A percentile compares a stretch with the other conserved stretches of the same genome.
phyloP scores from a whole-genome alignment of 1,284 basidiomycete genomes.

The Cutaneotrichosporon cutaneum region DNA sequence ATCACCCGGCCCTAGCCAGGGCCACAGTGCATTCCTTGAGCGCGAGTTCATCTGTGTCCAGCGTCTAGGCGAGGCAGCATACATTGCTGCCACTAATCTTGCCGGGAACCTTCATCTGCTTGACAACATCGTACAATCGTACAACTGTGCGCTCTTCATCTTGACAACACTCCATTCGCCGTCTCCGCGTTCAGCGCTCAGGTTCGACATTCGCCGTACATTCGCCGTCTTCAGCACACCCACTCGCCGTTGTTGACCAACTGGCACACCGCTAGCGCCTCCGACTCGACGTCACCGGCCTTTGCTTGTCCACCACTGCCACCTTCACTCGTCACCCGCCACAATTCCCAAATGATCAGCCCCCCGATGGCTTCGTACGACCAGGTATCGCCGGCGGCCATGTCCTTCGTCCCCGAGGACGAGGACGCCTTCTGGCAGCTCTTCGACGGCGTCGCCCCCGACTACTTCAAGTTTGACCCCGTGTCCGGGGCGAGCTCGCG shows the following conservation, averaged over 20 bases:
- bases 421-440: conserved; percentile 50
- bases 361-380: conserved; percentile 1
- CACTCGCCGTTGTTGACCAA: not conserved
- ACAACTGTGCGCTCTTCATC: not conserved
- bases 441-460: conserved; percentile 44
- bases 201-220: not conserved
- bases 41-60: not conserved
- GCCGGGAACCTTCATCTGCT: not conserved
- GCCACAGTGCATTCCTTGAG: not conserved
- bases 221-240: not conserved
- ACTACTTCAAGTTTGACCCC: conserved; percentile 25
- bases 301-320: not conserved
- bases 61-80: not conserved
- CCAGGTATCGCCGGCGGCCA: not conserved
- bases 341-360: conserved; percentile 1
- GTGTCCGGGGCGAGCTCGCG: conserved; percentile 8
- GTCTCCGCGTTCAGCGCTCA: not conserved
- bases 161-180: conserved; percentile 1
- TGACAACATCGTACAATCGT: conserved; percentile 7
- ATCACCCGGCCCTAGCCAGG: not conserved
- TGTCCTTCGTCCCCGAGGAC: conserved; percentile 25
- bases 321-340: not conserved
- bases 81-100: not conserved
- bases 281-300: not conserved
- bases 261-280: not conserved